phyloP scores from a whole-genome alignment of 2,329 filamentous ascomycete genomes.

The Ophiostoma triangulosporum region DNA sequence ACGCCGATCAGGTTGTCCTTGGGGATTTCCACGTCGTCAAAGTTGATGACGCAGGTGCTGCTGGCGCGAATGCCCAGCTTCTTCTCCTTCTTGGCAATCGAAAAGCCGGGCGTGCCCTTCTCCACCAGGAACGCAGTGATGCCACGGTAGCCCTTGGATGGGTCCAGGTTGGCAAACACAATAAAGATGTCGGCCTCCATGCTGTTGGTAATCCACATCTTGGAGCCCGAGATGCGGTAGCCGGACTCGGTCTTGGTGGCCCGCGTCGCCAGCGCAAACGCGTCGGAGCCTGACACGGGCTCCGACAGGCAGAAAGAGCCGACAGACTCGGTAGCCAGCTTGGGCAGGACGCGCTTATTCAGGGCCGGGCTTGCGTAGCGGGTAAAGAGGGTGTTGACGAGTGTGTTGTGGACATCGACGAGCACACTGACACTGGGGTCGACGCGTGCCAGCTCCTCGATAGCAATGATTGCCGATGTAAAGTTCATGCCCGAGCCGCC shows the following conservation, averaged over 20 bases:
- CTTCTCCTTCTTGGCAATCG: conserved; percentile 99
- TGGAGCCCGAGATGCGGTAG: conserved; percentile 78
- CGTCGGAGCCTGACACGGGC: conserved; percentile 85
- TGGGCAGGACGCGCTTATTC: conserved; percentile 81
- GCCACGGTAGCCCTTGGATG: conserved; percentile 85
- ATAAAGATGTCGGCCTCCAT: conserved; percentile 92
- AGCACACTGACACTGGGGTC: conserved; percentile 92
- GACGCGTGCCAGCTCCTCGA: conserved; percentile 87
- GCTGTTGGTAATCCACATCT: conserved; percentile 99
- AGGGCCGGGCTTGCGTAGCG: conserved; percentile 67
- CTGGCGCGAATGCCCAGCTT: conserved; percentile 94
- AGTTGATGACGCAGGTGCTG: conserved; percentile 93
- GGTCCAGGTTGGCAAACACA: conserved; percentile 92
- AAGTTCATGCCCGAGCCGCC: conserved; percentile 99
- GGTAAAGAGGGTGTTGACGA: conserved; percentile 86
- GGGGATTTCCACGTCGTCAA: conserved; percentile 88
- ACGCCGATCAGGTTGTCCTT: conserved; percentile 78
- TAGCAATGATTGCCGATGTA: conserved; percentile 86
- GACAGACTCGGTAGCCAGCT: conserved; percentile 77
- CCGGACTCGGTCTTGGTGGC: conserved; percentile 71
- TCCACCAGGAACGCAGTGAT: conserved; percentile 94
- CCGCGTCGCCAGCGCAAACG: conserved; percentile 87
- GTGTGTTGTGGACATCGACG: conserved; percentile 94
- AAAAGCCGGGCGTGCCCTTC: conserved; percentile 79
- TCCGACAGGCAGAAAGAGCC: conserved; percentile 89